These are phyloP conservation scores for Leptosphaerulina australis DNA, from an alignment of 2,329 filamentous ascomycete species.

Conservation along the genomic window DNA sequence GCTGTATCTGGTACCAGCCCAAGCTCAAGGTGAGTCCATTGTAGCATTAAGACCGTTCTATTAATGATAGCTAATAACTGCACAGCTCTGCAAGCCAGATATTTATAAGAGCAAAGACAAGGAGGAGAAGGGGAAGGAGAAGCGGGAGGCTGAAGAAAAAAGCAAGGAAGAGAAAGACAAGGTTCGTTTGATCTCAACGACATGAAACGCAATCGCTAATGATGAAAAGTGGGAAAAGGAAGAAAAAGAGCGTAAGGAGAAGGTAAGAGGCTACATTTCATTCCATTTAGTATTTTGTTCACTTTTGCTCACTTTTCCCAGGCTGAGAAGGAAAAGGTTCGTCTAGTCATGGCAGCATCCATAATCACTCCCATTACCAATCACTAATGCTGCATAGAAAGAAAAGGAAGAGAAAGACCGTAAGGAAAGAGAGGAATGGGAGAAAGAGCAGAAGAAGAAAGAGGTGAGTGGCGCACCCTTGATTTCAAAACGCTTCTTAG, in stretches of 20 bases:
- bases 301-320: neutral
- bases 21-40: neutral
- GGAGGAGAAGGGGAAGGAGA: neutral
- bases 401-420: neutral
- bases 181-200: neutral
- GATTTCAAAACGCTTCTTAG: too few relatives aligned
- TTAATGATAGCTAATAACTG: neutral
- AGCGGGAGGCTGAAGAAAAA: neutral
- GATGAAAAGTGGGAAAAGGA: neutral
- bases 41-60: neutral
- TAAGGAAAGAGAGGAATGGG: neutral
- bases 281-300: neutral
- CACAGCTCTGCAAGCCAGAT: constrained; percentile 1
- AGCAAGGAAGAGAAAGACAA: neutral
- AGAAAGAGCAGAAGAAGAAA: neutral
- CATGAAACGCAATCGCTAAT: neutral
- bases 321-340: neutral
- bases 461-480: neutral
- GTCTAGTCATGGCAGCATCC: too few relatives aligned
- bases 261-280: neutral
- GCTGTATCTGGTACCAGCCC: constrained; percentile 7
- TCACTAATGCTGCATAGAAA: neutral
- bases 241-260: neutral
- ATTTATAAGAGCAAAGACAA: too few relatives aligned
- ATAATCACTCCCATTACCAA: too few relatives aligned